Evolutionary conservation across 768 basidiomycete species (phyloP).

Genomic region (Mycena indigotica): DNA sequence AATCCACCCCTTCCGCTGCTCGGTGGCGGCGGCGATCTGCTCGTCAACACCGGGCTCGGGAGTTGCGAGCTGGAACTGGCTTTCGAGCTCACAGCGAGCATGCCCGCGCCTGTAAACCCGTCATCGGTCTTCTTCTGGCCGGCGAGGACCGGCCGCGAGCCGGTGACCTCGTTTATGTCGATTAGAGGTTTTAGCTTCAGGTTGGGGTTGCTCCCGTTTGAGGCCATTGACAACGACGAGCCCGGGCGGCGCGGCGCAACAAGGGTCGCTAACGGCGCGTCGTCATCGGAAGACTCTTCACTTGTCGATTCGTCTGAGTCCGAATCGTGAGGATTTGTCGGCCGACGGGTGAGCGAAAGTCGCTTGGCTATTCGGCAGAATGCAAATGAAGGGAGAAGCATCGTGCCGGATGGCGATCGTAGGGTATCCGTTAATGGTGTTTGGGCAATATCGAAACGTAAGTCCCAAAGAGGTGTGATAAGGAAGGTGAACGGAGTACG

Average conservation of each 20-base stretch:
- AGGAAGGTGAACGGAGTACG: background rate
- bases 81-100: slow-evolving; percentile 22
- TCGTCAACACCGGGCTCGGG: slow-evolving; percentile 12
- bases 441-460: background rate
- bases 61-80: background rate
- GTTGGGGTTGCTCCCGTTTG: slow-evolving; percentile 24
- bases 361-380: background rate
- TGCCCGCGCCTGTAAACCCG: slow-evolving; percentile 43
- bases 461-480: background rate
- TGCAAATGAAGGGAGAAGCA: background rate
- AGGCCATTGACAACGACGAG: slow-evolving; percentile 54
- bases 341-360: background rate
- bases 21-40: slow-evolving; percentile 15
- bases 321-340: slow-evolving; percentile 25
- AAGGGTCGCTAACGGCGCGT: slow-evolving; percentile 65
- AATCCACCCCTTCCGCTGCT: background rate
- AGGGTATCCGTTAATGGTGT: background rate
- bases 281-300: slow-evolving; percentile 48
- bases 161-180: slow-evolving; percentile 49
- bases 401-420: background rate
- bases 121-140: slow-evolving; percentile 23
- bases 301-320: slow-evolving; percentile 19
- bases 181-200: slow-evolving; percentile 48
- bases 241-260: slow-evolving; percentile 67
- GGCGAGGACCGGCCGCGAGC: slow-evolving; percentile 1